Percentiles rank a stretch among this genome's conserved stretches.
phyloP scores from a whole-genome alignment of 176 grass and related monocot species.

The Eremochloa ophiuroides region DNA sequence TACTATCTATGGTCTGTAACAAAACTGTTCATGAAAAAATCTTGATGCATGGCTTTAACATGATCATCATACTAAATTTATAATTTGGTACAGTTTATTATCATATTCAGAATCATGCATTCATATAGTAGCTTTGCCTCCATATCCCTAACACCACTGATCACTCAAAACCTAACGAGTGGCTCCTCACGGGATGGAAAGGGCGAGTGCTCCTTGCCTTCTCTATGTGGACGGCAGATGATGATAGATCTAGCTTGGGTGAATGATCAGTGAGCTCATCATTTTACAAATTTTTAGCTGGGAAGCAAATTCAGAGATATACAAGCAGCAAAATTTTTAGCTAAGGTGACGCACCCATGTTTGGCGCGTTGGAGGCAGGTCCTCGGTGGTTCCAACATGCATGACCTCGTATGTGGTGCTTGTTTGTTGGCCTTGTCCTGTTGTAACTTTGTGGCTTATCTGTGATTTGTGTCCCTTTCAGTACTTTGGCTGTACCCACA shows the following conservation, averaged over 20 bases:
- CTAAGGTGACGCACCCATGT: no score
- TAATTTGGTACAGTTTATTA: neutral
- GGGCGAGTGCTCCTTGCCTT: conserved; percentile 24
- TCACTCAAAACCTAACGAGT: no score
- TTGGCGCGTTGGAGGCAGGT: no score
- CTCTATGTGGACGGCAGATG: conserved; percentile 11
- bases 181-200: conserved; percentile 48
- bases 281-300: neutral
- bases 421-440: neutral
- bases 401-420: neutral
- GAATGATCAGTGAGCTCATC: neutral
- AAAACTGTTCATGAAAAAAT: no score
- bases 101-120: neutral
- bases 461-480: neutral
- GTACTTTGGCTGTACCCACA: neutral
- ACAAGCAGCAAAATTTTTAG: neutral
- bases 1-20: neutral
- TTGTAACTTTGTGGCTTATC: neutral
- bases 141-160: neutral
- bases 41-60: neutral
- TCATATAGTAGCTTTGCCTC: neutral
- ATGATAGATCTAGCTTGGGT: neutral
- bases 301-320: neutral
- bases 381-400: no score
- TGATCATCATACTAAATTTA: neutral